Evolutionary conservation across 148 eudicot species (phyloP).

Genomic region (Camellia granthamiana): DNA sequence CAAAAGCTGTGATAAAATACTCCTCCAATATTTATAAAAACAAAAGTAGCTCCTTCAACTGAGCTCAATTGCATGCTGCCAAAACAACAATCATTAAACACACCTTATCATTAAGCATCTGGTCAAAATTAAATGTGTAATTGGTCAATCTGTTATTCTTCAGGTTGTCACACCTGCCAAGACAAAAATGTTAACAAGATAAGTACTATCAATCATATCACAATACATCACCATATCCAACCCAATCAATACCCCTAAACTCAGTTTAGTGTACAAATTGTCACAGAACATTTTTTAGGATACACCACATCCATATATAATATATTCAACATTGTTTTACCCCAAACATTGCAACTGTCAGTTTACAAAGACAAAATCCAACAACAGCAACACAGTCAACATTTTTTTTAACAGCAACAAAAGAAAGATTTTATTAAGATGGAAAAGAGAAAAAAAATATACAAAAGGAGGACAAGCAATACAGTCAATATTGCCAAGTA

Average conservation of each 20-base stretch:
- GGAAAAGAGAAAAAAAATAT: no score
- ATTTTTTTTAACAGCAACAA: no score
- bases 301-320: not conserved
- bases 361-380: not conserved
- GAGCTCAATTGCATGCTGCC: slow-evolving; percentile 1
- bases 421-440: no score
- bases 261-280: not conserved
- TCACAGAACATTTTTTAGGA: not conserved
- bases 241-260: not conserved
- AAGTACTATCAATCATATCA: not conserved
- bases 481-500: not conserved
- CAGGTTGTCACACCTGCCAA: slow-evolving; percentile 87
- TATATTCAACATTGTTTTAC: no score
- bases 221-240: not conserved
- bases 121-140: slow-evolving; percentile 87
- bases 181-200: slow-evolving; percentile 5
- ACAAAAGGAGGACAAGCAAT: not conserved
- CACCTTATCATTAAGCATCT: slow-evolving; percentile 95
- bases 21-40: not conserved
- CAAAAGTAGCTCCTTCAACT: not conserved
- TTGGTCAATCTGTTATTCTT: slow-evolving; percentile 93
- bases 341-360: no score
- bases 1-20: not conserved
- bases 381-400: not conserved
- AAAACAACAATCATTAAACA: slow-evolving; percentile 15